phyloP scores from a whole-genome alignment of 225 moss, liverwort and hornwort species.

The Anthoceros angustus region DNA sequence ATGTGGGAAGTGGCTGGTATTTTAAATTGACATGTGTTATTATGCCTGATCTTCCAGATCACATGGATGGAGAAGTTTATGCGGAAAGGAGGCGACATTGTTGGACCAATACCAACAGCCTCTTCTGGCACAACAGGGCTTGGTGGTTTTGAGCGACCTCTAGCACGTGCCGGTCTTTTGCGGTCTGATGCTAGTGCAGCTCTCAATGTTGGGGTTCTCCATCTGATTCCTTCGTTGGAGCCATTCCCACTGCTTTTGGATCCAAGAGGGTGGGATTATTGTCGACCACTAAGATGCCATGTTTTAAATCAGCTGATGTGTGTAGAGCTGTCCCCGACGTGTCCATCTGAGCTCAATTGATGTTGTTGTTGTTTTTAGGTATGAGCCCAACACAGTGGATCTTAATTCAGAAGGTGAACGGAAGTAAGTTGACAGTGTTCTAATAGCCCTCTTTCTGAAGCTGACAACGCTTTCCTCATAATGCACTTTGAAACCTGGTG shows the following conservation, averaged over 20 bases:
- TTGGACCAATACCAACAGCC: slow-evolving; percentile 65
- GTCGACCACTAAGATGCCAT: too few relatives aligned
- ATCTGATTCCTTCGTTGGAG: slow-evolving; percentile 81
- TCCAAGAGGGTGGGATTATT: slow-evolving; percentile 27
- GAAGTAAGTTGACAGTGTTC: slow-evolving; percentile 26
- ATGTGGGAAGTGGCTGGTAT: too few relatives aligned
- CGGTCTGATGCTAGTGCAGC: slow-evolving; percentile 82
- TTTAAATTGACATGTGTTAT: not conserved
- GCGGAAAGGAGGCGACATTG: slow-evolving; percentile 57
- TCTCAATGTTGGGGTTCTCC: slow-evolving; percentile 88
- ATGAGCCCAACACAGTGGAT: slow-evolving; percentile 86
- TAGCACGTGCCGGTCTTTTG: slow-evolving; percentile 34
- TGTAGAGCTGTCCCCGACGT: too few relatives aligned
- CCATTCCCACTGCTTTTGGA: slow-evolving; percentile 85
- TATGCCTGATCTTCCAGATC: slow-evolving; percentile 24
- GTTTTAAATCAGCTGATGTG: too few relatives aligned
- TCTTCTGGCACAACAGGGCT: slow-evolving; percentile 59
- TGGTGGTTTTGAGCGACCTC: slow-evolving; percentile 79
- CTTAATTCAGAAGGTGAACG: slow-evolving; percentile 63
- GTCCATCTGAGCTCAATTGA: too few relatives aligned
- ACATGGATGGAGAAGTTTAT: slow-evolving; percentile 99
- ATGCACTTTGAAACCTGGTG: not conserved
- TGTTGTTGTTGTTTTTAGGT: slow-evolving; percentile 12
- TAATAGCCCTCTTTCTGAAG: not conserved
- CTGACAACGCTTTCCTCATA: not conserved